Evolutionary conservation across 768 basidiomycete genomes (phyloP).

Genomic region (Xerocomus spinulosus): DNA sequence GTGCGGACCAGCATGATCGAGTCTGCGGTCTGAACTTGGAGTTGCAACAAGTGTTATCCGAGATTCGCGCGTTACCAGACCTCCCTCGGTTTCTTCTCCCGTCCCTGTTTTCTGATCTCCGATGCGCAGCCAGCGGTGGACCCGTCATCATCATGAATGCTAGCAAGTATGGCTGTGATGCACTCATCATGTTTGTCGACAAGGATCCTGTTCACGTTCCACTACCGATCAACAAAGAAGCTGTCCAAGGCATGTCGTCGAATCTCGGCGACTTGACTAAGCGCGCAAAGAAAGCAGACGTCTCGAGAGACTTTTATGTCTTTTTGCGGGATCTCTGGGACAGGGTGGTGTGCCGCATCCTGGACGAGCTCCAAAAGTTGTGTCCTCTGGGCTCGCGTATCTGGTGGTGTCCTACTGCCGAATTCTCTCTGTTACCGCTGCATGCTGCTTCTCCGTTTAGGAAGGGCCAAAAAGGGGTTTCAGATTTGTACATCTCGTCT

Average conservation of each 20-base stretch:
- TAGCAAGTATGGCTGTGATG: not conserved
- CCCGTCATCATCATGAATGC: constrained; percentile 30
- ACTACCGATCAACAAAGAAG: not conserved
- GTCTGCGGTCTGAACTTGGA: not conserved
- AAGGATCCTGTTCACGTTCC: not conserved
- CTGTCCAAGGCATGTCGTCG: not conserved
- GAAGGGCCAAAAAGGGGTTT: not conserved
- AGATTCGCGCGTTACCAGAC: not conserved
- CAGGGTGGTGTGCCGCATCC: not conserved
- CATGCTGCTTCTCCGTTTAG: constrained; percentile 1
- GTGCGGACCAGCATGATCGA: not conserved
- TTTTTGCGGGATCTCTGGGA: not conserved
- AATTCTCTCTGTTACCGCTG: constrained; percentile 1
- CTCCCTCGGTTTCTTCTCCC: not conserved
- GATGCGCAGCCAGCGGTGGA: not conserved
- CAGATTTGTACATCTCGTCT: constrained; percentile 12
- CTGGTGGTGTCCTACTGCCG: constrained; percentile 15
- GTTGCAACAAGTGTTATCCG: not conserved
- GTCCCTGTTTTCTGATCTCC: not conserved
- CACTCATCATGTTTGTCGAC: not conserved
- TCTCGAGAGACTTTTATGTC: not conserved
- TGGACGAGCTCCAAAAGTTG: not conserved
- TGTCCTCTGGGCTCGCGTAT: constrained; percentile 1
- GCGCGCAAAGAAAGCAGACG: not conserved
- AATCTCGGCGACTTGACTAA: not conserved